Conservation (phyloP, 805 yeast species). For the Nakazawaea wickerhamii region DNA sequence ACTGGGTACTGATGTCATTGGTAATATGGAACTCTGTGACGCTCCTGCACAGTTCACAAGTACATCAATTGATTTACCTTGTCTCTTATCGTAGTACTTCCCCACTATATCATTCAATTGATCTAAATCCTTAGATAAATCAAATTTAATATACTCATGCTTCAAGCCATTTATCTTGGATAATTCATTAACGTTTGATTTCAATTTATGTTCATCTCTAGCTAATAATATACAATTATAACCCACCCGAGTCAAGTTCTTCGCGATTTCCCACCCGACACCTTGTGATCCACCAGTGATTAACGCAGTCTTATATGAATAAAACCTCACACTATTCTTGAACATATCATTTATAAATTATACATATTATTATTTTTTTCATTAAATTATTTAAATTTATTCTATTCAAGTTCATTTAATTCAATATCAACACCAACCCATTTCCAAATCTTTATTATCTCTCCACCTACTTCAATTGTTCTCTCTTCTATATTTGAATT, state of each 20-base stretch:
- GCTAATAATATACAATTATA: slow-evolving; percentile 47
- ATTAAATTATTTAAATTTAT: not conserved
- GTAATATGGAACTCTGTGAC: slow-evolving; percentile 49
- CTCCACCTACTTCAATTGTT: slow-evolving; percentile 75
- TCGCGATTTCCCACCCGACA: slow-evolving; percentile 55
- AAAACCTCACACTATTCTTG: not conserved
- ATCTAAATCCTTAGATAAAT: slow-evolving; percentile 22
- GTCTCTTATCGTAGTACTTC: slow-evolving; percentile 23
- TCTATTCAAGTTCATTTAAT: slow-evolving; percentile 2
- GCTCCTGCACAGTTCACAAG: slow-evolving; percentile 66
- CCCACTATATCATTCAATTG: slow-evolving; percentile 15
- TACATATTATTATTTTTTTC: not conserved
- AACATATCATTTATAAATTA: not conserved
- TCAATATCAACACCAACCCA: slow-evolving; percentile 45
- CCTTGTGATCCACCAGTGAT: slow-evolving; percentile 73
- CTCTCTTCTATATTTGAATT: slow-evolving; percentile 61
- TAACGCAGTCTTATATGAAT: slow-evolving; percentile 33
- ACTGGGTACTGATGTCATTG: slow-evolving; percentile 33
- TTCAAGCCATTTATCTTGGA: slow-evolving; percentile 13
- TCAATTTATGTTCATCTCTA: slow-evolving; percentile 35
- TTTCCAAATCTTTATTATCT: slow-evolving; percentile 82
- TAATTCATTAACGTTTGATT: slow-evolving; percentile 18
- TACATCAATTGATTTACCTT: slow-evolving; percentile 30
- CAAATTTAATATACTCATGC: slow-evolving; percentile 31
- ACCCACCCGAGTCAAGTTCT: slow-evolving; percentile 44